Base-by-base conservation (phyloP, 768 basidiomycete species). In the Mycena maculata region DNA sequence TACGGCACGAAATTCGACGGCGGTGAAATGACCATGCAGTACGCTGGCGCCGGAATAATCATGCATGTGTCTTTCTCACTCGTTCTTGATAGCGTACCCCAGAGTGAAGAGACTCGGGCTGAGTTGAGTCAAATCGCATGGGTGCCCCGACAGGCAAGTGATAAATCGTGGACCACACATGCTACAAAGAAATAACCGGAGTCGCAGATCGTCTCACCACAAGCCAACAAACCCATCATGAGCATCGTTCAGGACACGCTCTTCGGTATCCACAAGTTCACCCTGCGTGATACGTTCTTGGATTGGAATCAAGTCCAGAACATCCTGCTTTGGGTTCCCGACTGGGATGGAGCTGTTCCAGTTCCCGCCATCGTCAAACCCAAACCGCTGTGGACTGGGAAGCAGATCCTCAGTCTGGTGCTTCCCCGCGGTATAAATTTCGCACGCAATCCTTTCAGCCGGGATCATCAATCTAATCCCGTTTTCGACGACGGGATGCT, bases 21-120 rank as follows among this genome's bases (percentile, higher is more conserved):
- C 72, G 98, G 99, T 75, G 98, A 99, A 79, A 99, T 99, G 98
- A 99, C 99, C 82, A 94, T 99, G 92, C 98, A 99, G 95, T 97
- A 87, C 52, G 94, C 90, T 60, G 33, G 1, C 28, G 54, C n/a
- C 22, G 31, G 33, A 22, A 41, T 31, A 15, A 18, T 2, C 13
- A 52, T 27, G 28, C 47, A 41, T n/a, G 38, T n/a, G 18, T n/a
- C n/a, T 23, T 71, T 48, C 64, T 49, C 49, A 71, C 60, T 61
- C 27, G 65, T 65, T 33, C 2, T 42, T 65, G 55, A 36, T 73
- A 98, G 95, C 77, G 91, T 99, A 39, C 98, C 98, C 27, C 98
- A 99, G 77, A 96, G 94, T 63, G 98, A 99, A 79, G 98, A 99
- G 79, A 99, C 98, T 36, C 89, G 98, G 60, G 97, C 98, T 0